These are phyloP conservation scores for Myrica gale DNA, from an alignment of 306 rosid genomes.

Conservation along the genomic window DNA sequence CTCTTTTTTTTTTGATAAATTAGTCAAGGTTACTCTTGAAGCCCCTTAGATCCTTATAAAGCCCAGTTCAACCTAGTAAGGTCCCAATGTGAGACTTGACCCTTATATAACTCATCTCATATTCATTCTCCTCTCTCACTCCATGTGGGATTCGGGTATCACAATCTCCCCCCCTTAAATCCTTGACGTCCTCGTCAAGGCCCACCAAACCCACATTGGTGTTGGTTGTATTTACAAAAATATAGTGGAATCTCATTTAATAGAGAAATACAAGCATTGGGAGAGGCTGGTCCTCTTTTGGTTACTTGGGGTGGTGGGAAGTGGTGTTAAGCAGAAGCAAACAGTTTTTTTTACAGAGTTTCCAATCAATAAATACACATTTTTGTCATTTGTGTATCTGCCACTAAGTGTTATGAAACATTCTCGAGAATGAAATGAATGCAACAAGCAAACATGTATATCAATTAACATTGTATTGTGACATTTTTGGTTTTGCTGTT, in stretches of 20 bases:
- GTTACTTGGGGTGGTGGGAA: neutral
- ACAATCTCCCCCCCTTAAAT: too few species aligned
- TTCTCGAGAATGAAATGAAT: constrained; percentile 1
- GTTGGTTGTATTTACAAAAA: neutral
- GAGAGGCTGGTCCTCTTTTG: neutral
- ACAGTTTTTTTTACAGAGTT: neutral
- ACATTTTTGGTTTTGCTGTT: constrained; percentile 26
- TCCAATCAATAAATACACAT: neutral
- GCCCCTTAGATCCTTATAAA: too few species aligned
- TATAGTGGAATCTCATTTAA: neutral
- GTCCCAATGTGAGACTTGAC: too few species aligned
- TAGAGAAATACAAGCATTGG: neutral
- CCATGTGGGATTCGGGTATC: too few species aligned
- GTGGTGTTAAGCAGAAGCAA: neutral
- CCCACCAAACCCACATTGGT: too few species aligned
- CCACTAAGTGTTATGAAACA: neutral
- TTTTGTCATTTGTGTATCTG: neutral
- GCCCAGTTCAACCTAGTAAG: too few species aligned
- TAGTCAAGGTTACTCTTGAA: too few species aligned
- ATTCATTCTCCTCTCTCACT: too few species aligned
- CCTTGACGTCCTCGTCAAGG: too few species aligned
- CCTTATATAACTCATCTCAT: too few species aligned
- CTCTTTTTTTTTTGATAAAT: too few species aligned
- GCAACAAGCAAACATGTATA: constrained; percentile 4
- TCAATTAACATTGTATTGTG: constrained; percentile 20